Evolutionary conservation across 1,284 basidiomycete species (phyloP), one percentile per base, ranked within the genome.

Genomic region (Leucoagaricus sp.): DNA sequence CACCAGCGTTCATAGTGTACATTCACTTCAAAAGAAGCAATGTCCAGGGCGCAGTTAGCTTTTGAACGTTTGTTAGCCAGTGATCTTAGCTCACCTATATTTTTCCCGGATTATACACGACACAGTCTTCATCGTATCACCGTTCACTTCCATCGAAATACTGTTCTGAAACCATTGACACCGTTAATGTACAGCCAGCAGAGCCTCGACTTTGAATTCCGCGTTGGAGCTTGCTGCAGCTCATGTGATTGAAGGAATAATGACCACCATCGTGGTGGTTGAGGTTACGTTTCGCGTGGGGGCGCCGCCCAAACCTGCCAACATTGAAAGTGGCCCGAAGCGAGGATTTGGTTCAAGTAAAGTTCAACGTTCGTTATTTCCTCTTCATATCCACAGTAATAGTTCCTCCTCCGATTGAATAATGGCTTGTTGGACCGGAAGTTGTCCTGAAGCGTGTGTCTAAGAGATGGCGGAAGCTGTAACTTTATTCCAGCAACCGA

Each of bases 31-130:
- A 40, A 33, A 49, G 19, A 17, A 41, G 28, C 17, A 29, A 25
- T 8, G 48, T 55, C 12, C 36, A 33, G 9, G 53, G 49, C 40
- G 7, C 17, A 15, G 53, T 55, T 38, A 26, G 46, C 44, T 15
- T 10, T 21, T 15, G 9, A 44, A 21, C 38, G 19, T 42, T 31
- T 29, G 4, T 23, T 7, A 42, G 10, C 15, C 9, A 41, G 10
- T 19, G 19, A 19, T 5, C 17, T n/a, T 5, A n/a, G 4, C 36
- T 10, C n/a, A 19, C 10, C 19, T 19, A 15, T 21, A 33, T 31
- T 17, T n/a, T 29, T 29, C n/a, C 17, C 23, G 41, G 49, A 42
- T 51, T 25, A 51, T 51, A 7, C 38, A 19, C n/a, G 41, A 7
- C 25, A 28, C 23, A 4, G 10, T 36, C 1, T 51, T 51, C 28